phyloP scores from a whole-genome alignment of 768 basidiomycete genomes.

The Mycena maculata region DNA sequence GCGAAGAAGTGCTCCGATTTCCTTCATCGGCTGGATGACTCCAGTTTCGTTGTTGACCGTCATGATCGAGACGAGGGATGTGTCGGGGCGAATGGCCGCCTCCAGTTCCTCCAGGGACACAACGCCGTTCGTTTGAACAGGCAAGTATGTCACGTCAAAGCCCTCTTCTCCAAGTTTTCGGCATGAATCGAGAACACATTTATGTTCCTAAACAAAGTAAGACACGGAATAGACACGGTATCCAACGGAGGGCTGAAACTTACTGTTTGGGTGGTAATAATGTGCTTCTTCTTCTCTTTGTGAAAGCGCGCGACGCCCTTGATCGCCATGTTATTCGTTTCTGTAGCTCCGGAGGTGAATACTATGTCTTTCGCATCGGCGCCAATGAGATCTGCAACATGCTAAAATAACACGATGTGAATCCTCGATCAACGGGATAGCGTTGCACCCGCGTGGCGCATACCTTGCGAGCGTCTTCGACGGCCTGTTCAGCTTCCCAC shows the following conservation, averaged over 20 bases:
- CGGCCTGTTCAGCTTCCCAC: slow-evolving; percentile 97
- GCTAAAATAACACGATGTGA: slow-evolving; percentile 54
- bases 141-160: slow-evolving; percentile 98
- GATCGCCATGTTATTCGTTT: slow-evolving; percentile 97
- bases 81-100: slow-evolving; percentile 90
- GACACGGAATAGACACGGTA: slow-evolving; percentile 3
- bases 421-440: slow-evolving; percentile 10
- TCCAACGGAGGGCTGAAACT: slow-evolving; percentile 41
- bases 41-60: slow-evolving; percentile 99
- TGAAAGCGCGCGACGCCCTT: slow-evolving; percentile 98
- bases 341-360: slow-evolving; percentile 98
- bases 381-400: slow-evolving; percentile 92
- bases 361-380: slow-evolving; percentile 96
- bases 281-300: slow-evolving; percentile 91
- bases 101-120: slow-evolving; percentile 84
- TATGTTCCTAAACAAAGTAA: slow-evolving; percentile 81
- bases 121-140: slow-evolving; percentile 88
- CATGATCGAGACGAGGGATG: slow-evolving; percentile 97
- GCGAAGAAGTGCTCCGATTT: slow-evolving; percentile 88
- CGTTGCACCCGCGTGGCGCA: slow-evolving; percentile 4
- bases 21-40: slow-evolving; percentile 96
- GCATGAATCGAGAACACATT: slow-evolving; percentile 98
- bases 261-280: slow-evolving; percentile 96
- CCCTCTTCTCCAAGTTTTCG: slow-evolving; percentile 95
- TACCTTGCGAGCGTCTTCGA: slow-evolving; percentile 92